Evolutionary conservation across 805 yeast species (phyloP).

Genomic region (Candida nitratophila): DNA sequence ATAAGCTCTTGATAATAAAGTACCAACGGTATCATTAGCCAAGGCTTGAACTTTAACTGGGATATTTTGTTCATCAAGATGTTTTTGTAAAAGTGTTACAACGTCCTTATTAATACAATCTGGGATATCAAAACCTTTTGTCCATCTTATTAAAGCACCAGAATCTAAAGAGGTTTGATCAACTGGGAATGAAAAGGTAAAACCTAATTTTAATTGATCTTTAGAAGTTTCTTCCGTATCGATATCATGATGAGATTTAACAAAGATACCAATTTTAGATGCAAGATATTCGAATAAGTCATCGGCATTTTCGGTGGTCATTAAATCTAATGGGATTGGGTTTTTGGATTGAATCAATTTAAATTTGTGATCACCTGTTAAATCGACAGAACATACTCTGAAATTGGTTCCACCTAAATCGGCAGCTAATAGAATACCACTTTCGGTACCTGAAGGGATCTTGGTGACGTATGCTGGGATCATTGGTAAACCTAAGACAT

Average conservation of each 20-base stretch:
- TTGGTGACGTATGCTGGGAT: conserved; percentile 86
- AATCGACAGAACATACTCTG: conserved; percentile 81
- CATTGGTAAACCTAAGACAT: conserved; percentile 65
- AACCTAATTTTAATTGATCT: conserved; percentile 63
- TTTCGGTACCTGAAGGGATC: conserved; percentile 80
- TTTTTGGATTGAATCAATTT: conserved; percentile 67
- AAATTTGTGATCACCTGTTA: conserved; percentile 77
- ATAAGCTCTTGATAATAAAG: conserved; percentile 83
- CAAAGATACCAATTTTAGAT: conserved; percentile 54
- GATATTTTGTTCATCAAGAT: conserved; percentile 50
- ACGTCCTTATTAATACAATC: conserved; percentile 86
- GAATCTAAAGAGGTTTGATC: conserved; percentile 72
- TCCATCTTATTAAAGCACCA: conserved; percentile 90
- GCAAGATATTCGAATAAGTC: conserved; percentile 76
- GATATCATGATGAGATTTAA: conserved; percentile 52
- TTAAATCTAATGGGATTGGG: conserved; percentile 70
- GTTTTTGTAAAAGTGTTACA: conserved; percentile 62
- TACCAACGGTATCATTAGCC: conserved; percentile 95
- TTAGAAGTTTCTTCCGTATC: conserved; percentile 10
- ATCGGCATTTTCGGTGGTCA: conserved; percentile 61
- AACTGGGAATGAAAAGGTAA: conserved; percentile 92
- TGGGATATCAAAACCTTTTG: conserved; percentile 84
- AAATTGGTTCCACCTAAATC: conserved; percentile 96
- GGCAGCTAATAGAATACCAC: conserved; percentile 80
- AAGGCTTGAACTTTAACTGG: conserved; percentile 78